Percentiles rank a stretch among this genome's conserved stretches.
These are phyloP conservation scores for Imleria badia DNA, from an alignment of 768 basidiomycete genomes.

Conservation along the genomic window DNA sequence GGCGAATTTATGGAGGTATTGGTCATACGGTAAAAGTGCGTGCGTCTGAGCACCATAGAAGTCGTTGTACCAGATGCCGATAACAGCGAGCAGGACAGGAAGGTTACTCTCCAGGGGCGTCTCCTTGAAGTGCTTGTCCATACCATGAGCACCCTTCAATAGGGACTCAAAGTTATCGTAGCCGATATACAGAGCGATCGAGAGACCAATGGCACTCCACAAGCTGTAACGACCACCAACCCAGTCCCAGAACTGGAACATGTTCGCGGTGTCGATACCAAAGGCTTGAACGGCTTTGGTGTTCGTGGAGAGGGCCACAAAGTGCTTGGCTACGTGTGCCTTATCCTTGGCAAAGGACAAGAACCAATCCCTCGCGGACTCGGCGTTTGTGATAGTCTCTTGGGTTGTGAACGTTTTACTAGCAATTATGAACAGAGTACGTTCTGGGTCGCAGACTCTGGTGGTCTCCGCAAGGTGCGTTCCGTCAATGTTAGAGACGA, in stretches of 20 bases:
- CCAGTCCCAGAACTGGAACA: conserved; percentile 99
- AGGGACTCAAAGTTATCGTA: conserved; percentile 92
- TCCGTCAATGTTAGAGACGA: conserved; percentile 98
- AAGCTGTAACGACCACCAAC: conserved; percentile 98
- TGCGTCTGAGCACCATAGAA: conserved; percentile 97
- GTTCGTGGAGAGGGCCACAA: conserved; percentile 97
- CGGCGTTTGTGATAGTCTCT: conserved; percentile 99
- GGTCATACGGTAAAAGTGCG: conserved; percentile 94
- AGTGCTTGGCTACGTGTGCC: conserved; percentile 96
- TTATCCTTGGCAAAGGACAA: conserved; percentile 78
- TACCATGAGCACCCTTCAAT: conserved; percentile 89
- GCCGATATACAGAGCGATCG: conserved; percentile 90
- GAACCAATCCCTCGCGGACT: conserved; percentile 95
- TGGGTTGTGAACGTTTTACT: conserved; percentile 99
- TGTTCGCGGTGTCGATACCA: conserved; percentile 87
- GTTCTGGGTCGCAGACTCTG: conserved; percentile 79
- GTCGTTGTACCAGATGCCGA: conserved; percentile 99
- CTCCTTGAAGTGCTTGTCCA: conserved; percentile 96
- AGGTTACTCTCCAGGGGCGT: conserved; percentile 87
- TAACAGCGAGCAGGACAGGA: conserved; percentile 83
- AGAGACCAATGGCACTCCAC: conserved; percentile 97
- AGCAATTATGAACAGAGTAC: conserved; percentile 97
- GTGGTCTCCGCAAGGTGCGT: conserved; percentile 93
- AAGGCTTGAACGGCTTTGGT: conserved; percentile 90
- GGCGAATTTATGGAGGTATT: conserved; percentile 98